Base-by-base conservation (phyloP, 352 stramenopile genomes). In the Pythium pectinolyticum region DNA sequence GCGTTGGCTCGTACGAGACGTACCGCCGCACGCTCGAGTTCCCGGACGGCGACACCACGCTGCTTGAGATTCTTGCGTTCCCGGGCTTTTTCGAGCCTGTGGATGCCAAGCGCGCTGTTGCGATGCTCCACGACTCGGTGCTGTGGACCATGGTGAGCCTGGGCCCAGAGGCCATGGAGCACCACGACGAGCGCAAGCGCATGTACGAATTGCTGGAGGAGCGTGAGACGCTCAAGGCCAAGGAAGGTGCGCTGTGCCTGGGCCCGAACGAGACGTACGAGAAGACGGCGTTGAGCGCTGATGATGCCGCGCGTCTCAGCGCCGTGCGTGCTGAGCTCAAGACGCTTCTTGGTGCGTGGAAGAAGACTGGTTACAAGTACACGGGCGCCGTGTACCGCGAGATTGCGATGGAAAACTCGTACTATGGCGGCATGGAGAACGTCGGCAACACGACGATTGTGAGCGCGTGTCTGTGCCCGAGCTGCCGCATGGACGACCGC, bases 281-380 rank as follows among this genome's bases (percentile, higher is more conserved):
- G 27, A 81, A 85, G 63, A 80, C 57, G 0, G 52, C 77, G 3
- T 57, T 91, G 47, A 78, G 57, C 45, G 67, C 57, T 40, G 63
- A 74, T 19, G 77, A 89, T 49, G 68, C 67, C 43, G 64, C 64
- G 15, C 80, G 81, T 57, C 73, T 92, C 7, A 52, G 67, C 43
- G 63, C 59, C 9, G 61, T 89, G 50, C 82, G 82, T 15, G 66
- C 70, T 1, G 74, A 91, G 64, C 59, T 91, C 45, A 88, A 88
- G 69, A 60, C 74, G 20, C 66, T 89, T 49, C 63, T 91, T 34
- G 81, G 81, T 63, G 69, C 61, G 65, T 91, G 82, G 82, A 84
- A 78, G 54, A 91, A 91, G 72, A 91, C 82, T 17, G 82, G 82
- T 8, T 91, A 91, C 73, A 91, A 91, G 74, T 91, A 91, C 74